These are phyloP conservation scores for Bisporella sp. DNA, from an alignment of 2,329 filamentous ascomycete genomes.

Conservation along the genomic window DNA sequence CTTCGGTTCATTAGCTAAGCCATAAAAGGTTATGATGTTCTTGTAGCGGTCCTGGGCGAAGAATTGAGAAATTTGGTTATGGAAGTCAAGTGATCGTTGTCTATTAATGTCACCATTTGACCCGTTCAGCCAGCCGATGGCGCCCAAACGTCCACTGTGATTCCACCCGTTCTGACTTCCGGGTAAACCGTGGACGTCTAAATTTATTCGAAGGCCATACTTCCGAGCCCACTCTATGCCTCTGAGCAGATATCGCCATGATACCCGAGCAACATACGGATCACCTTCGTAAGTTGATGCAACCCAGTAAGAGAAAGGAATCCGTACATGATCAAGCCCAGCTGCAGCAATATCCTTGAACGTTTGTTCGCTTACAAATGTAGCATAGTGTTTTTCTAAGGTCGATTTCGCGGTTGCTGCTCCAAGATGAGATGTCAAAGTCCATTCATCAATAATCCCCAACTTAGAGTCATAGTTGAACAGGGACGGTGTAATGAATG, in stretches of 20 bases:
- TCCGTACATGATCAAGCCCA: constrained; percentile 93
- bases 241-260: constrained; percentile 89
- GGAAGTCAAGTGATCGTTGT: constrained; percentile 77
- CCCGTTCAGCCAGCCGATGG: constrained; percentile 87
- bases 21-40: constrained; percentile 88
- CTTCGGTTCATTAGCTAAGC: constrained; percentile 86
- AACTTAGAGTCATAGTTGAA: constrained; percentile 57
- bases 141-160: constrained; percentile 78
- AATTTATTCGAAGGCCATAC: constrained; percentile 84
- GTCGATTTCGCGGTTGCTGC: constrained; percentile 52
- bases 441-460: constrained; percentile 82
- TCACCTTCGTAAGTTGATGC: constrained; percentile 78
- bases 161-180: constrained; percentile 98
- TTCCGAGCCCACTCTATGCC: constrained; percentile 91
- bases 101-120: constrained; percentile 72
- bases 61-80: constrained; percentile 81
- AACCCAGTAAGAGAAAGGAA: constrained; percentile 94
- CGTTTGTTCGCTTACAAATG: constrained; percentile 77
- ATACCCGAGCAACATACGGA: constrained; percentile 78
- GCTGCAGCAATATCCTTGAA: constrained; percentile 80
- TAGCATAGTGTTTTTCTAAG: constrained; percentile 87
- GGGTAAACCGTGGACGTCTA: constrained; percentile 86
- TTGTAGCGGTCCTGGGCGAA: constrained; percentile 91
- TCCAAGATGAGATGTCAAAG: constrained; percentile 65
- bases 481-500: constrained; percentile 90